phyloP scores from a whole-genome alignment of 1,139 yeast genomes.

The Diutina mesorugosa region DNA sequence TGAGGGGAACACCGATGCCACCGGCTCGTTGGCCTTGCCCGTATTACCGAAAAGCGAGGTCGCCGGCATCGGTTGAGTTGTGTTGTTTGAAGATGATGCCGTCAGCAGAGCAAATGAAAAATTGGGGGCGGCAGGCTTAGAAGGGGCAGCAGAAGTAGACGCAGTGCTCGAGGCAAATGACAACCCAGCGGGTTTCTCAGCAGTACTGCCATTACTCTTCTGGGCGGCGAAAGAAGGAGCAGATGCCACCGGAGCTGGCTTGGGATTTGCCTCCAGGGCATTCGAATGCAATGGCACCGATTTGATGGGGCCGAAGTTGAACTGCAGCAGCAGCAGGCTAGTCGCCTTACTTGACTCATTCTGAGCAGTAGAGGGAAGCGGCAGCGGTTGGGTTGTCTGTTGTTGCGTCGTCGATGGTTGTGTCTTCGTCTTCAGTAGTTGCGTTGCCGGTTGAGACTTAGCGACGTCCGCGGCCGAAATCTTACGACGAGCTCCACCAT shows the following conservation, averaged over 20 bases:
- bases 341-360: neutral
- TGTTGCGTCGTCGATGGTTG: neutral
- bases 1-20: neutral
- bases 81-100: neutral
- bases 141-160: neutral
- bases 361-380: neutral
- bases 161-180: neutral
- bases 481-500: constrained; percentile 4
- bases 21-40: neutral
- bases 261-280: neutral
- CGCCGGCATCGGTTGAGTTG: neutral
- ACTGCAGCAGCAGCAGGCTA: neutral
- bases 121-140: neutral
- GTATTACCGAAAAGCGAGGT: neutral
- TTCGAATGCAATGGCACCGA: neutral
- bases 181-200: neutral
- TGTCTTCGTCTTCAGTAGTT: neutral
- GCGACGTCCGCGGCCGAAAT: constrained; percentile 25
- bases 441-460: constrained; percentile 11
- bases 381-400: neutral
- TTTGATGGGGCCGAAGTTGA: neutral
- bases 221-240: neutral
- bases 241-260: neutral
- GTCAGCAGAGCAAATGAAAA: neutral
- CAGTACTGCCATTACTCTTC: neutral